Evolutionary conservation across 768 basidiomycete genomes (phyloP), one percentile per base, ranked within the genome.

Genomic region (Tephrocybe sp.): DNA sequence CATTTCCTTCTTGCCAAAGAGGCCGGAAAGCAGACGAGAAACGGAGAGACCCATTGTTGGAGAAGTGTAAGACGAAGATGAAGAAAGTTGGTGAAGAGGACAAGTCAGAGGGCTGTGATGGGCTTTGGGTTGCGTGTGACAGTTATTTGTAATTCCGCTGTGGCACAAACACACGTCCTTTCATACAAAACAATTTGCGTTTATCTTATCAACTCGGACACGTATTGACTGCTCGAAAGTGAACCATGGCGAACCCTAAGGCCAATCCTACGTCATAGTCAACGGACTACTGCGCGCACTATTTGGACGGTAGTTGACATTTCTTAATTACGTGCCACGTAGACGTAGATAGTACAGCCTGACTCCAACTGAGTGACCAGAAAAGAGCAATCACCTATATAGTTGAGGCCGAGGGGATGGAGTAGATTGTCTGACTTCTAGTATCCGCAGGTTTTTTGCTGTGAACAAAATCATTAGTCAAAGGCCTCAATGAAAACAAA

Each of bases 1-100:
- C 96, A 99, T 98, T 77, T 99, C 96, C 84, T 88, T 96, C 82
- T 97, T 98, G 74, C 94, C 95, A 64, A 98, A 94, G 67, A 99
- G 81, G 69, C 83, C 82, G 44, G 83, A 78, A 65, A 98, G 83
- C 41, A 94, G 70, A 60, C 75, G 75, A 60, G 89, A 92, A 55
- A 92, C 72, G 12, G 81, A 80, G 55, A 92, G 73, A 83, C 90
- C 90, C 90, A 92, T 92, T 69, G 62, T 73, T 73, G 65, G 58
- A 59, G 64, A 50, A 58, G n/a, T 65, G 59, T 59, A 62, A 63
- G 63, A 56, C 59, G 65, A 60, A 65, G 67, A 53, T 56, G 68
- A 64, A 59, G 59, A 64, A 66, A 67, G 65, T 62, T 62, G 58
- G 55, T 60, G 67, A 61, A 64, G 63, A 58, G 53, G 55, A 55